Evolutionary conservation across 2,329 filamentous ascomycete species (phyloP), one percentile per base, ranked within the genome.

Genomic region (Ophiocordyceps australis): DNA sequence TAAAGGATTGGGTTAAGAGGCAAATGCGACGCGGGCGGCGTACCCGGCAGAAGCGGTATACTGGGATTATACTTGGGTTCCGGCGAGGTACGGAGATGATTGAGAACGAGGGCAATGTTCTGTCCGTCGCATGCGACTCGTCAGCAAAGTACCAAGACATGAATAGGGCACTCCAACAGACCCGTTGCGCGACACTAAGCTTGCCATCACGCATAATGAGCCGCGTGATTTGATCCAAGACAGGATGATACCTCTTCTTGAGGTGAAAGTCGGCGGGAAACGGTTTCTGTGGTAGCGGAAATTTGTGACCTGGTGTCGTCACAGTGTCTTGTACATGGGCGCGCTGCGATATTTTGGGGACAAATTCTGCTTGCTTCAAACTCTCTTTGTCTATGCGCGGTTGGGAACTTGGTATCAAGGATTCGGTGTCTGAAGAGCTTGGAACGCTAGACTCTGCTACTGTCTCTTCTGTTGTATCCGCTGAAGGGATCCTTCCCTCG

Each of bases 131-230:
- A 7, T 19, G 17, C 11, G 14, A 11, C 17, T 28, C 22, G 31
- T 40, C 26, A 40, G 34, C 23, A 10, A 19, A 7, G 12, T 17
- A 14, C 14, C 17, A 3, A n/a, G 17, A n/a, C 11, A 4, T 7
- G 15, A 23, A 5, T 3, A 6, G 5, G 12, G 9, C 6, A 23
- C 5, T 7, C 14, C 7, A 13, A 46, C 68, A 31, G 62, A 92
- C 83, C 57, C 74, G 72, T 51, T 98, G 82, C n/a, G 89, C 89
- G 48, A 69, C 65, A 43, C 76, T 77, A 47, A 92, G 69, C 59
- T 94, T 91, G 39, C 89, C 89, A 51, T 95, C 69, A 40, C 63
- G 62, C 86, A 95, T 98, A 35, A 98, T 54, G 38, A 93, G 61
- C 46, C 83, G 85, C 12, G 83, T 93, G 39, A 95, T 63, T 56